Conservation (phyloP, 1,139 yeast genomes). For the Suhomyces ambrosiae region DNA sequence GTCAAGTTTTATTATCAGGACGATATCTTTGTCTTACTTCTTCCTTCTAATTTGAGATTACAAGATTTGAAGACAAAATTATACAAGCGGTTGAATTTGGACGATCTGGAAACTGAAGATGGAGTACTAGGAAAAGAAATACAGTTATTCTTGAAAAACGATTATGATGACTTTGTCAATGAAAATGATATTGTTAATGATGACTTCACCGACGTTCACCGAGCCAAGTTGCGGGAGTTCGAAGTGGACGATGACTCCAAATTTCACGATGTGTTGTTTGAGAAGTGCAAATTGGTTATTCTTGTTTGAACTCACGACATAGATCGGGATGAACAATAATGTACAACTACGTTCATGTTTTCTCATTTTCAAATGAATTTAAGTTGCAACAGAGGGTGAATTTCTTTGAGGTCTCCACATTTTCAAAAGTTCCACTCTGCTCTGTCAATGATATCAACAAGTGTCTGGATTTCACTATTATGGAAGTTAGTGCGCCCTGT, state of each 20-base stretch:
- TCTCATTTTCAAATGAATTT: too few relatives aligned
- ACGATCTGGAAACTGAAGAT: conserved; percentile 7
- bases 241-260: conserved; percentile 46
- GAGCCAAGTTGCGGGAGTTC: conserved; percentile 29
- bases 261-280: conserved; percentile 46
- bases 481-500: too few relatives aligned
- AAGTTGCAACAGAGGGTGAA: too few relatives aligned
- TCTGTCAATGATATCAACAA: too few relatives aligned
- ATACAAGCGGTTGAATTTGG: conserved; percentile 58
- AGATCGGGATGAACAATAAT: neutral
- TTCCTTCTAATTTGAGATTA: conserved; percentile 63
- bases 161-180: conserved; percentile 42
- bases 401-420: too few relatives aligned
- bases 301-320: conserved; percentile 18
- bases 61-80: conserved; percentile 65
- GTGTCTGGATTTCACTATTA: too few relatives aligned
- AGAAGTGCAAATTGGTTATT: conserved; percentile 49
- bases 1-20: conserved; percentile 86
- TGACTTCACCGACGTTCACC: conserved; percentile 26
- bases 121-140: conserved; percentile 17
- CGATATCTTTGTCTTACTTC: conserved; percentile 84
- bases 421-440: too few relatives aligned
- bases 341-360: too few relatives aligned
- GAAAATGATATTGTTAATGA: conserved; percentile 34
- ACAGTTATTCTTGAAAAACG: conserved; percentile 43